Evolutionary conservation across 345 rosid species (phyloP), one percentile per base, ranked within the genome.

Genomic region (Leavenworthia alabamica): DNA sequence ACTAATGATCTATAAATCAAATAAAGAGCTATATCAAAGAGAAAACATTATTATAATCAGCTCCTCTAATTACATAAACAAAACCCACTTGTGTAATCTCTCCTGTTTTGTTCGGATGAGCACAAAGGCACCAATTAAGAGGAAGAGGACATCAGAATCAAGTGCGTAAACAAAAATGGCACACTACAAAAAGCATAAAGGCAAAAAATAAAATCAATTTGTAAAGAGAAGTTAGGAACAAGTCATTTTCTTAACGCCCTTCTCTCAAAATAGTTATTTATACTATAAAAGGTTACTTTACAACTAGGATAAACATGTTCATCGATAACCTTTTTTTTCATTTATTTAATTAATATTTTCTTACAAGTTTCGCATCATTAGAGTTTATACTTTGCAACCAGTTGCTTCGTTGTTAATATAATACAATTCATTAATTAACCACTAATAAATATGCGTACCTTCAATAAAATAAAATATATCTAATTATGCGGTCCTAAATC

Each of bases 211-310:
- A 74, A 56, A 59, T 56, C 53, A 71, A 20, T 60, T 64, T 73
- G 80, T 64, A 64, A 66, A 73, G 48, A 51, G 35, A 46, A 22
- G 77, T 78, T 86, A 74, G 86, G 86, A 80, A 86, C 7, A 28
- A 20, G 86, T 83, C 93, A 62, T 77, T 78, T 69, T 83, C 86
- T 23, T 8, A 56, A 44, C 27, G 6, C 56, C 62, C 31, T 51
- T 41, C 56, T 74, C 19, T 24, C 42, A 20, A 66, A 57, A 66
- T 58, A 56, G 46, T 56, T 56, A 12, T 31, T 29, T 70, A 48
- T 44, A 45, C 35, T 44, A 35, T 9, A 68, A 50, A 43, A 29
- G 6, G 31, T 22, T 39, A 31, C 74, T 70, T 70, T 70, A 48
- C 74, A 70, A 70, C 64, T 46, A 62, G 37, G 68, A 69, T 52